Conservation (phyloP, 441 rosid genomes). For the Gossypium gossypioides region DNA sequence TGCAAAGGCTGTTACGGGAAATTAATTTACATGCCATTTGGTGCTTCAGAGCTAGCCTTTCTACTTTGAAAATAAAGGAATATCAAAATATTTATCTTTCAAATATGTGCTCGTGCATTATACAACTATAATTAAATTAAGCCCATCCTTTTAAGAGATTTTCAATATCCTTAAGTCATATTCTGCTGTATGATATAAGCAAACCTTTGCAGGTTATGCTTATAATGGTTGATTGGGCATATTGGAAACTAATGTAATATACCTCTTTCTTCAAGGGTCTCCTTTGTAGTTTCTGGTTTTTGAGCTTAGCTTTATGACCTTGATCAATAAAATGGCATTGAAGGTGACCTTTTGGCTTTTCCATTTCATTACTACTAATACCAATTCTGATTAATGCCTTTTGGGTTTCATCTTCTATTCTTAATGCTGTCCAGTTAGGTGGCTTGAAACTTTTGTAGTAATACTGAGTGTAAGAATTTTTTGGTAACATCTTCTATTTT, state of each 20-base stretch:
- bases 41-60: not conserved
- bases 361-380: not conserved
- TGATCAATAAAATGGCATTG: not conserved
- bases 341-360: not conserved
- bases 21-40: not conserved
- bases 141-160: not conserved
- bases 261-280: not conserved
- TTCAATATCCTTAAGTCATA: not conserved
- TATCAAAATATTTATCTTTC: not conserved
- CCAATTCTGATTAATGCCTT: not conserved
- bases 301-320: not conserved
- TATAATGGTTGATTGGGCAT: not conserved
- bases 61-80: not conserved
- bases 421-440: not conserved
- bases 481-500: not conserved
- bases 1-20: not conserved
- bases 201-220: not conserved
- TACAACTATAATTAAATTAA: not conserved
- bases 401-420: not conserved
- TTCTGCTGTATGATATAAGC: not conserved
- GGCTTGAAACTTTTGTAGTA: not conserved
- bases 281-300: not conserved
- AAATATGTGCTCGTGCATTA: not conserved
- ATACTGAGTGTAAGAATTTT: not conserved
- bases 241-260: not conserved